A percentile compares a stretch with the other conserved stretches of the same genome.
Conservation (phyloP, 1,284 basidiomycete species). For the Malassezia caprae region DNA sequence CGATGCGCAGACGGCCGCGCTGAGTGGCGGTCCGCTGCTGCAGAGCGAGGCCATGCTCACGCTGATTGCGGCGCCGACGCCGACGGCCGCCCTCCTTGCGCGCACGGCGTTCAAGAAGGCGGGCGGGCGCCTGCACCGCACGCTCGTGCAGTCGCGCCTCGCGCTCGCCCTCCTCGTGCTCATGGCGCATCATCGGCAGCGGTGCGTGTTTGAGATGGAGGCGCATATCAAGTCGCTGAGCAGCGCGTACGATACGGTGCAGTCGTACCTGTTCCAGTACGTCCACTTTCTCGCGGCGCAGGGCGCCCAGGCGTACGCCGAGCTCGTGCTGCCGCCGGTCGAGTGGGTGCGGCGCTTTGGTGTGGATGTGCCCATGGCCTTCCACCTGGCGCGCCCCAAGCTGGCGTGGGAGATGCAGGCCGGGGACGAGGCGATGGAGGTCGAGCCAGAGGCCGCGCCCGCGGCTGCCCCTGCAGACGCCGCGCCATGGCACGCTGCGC, state of each 20-base stretch:
- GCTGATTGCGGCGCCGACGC: neutral
- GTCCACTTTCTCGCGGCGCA: conserved; percentile 40
- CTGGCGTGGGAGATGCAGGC: conserved; percentile 15
- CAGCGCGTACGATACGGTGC: conserved; percentile 42
- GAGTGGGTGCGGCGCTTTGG: conserved; percentile 34
- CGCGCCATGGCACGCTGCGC: conserved; percentile 30
- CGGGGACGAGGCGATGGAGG: conserved; percentile 22
- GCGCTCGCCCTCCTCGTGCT: conserved; percentile 39
- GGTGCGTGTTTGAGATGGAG: conserved; percentile 41
- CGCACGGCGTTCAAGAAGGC: conserved; percentile 27
- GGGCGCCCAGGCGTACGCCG: conserved; percentile 28
- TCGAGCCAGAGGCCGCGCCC: conserved; percentile 3
- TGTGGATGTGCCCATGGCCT: conserved; percentile 39
- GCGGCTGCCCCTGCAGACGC: neutral
- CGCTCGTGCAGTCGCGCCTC: conserved; percentile 27
- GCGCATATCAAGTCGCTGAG: conserved; percentile 43
- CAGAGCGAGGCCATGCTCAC: conserved; percentile 67
- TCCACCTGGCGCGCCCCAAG: conserved; percentile 38
- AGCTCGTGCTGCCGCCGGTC: conserved; percentile 26
- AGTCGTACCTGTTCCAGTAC: conserved; percentile 43
- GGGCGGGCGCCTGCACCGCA: conserved; percentile 28
- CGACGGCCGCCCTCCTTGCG: conserved; percentile 52
- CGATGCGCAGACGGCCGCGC: conserved; percentile 73
- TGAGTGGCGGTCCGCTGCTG: conserved; percentile 78
- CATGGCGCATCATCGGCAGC: conserved; percentile 42